Evolutionary conservation across 495 filamentous ascomycete genomes (phyloP), one percentile per base, ranked within the genome.

Genomic region (Jackrogersella multiformis): DNA sequence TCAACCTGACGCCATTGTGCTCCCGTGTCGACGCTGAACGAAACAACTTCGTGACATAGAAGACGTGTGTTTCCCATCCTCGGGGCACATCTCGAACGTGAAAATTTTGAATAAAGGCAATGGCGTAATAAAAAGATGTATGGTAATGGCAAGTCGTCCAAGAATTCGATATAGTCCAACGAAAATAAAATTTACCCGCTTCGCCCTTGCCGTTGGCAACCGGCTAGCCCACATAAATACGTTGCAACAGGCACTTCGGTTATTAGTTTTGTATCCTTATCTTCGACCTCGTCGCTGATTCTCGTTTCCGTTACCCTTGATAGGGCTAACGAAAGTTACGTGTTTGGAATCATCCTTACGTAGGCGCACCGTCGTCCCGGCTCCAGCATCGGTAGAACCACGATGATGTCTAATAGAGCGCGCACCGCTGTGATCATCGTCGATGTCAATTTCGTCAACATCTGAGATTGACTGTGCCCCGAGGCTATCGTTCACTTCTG

Each of bases 391-490:
- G 16, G 66, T 66, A 39, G 75, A 72, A 6, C 71, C 72, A 30
- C 75, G 70, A 42, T 73, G 77, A 36, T 77, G 77, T 26, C 79
- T 74, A 9, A 80, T 73, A 20, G 67, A 48, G 28, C 77, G 74
- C 5, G 78, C 68, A 7, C 75, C 68, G 38, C 64, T 72, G 28
- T 76, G 74, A 15, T 82, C 80, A 42, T 80, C 80, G 5, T 82
- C 79, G 24, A 82, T 77, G 30, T 76, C 78, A 51, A 84, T 80
- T 42, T 84, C 81, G 60, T 80, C 81, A 5, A 84, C 78, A 63
- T 84, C 81, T 4, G 81, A 81, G 2, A 79, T 80, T 0, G 79
- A 80, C 49, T 77, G 75, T 16, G 74, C 71, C 9, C 79, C 77
- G 56, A 77, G 72, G 23, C 60, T 78, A 26, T 81, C 80, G 41